Evolutionary conservation across 306 rosid genomes (phyloP).

Genomic region (Glycine latifolia): DNA sequence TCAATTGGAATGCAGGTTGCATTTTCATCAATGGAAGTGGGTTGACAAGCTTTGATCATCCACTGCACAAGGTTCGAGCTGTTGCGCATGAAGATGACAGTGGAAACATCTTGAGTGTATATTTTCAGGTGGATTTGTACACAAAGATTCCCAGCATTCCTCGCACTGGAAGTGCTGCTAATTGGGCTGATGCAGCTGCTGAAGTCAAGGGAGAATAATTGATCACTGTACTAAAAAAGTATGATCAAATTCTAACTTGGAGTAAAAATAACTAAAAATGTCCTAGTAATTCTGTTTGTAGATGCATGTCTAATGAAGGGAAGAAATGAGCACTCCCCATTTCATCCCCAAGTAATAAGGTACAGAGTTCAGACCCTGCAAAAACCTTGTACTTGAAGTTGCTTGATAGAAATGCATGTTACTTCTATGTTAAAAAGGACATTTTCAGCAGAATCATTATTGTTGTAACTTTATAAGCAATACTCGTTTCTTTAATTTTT

Average conservation of each 20-base stretch:
- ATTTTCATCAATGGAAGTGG: constrained; percentile 64
- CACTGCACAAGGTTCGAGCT: constrained; percentile 63
- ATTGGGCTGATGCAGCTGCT: constrained; percentile 60
- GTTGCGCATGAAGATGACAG: constrained; percentile 51
- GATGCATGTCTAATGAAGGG: constrained; percentile 10
- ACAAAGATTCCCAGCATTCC: constrained; percentile 64
- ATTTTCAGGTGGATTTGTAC: constrained; percentile 66
- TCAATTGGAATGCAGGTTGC: constrained; percentile 58
- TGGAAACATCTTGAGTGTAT: constrained; percentile 59
- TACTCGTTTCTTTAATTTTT: neutral
- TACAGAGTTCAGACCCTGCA: constrained; percentile 17
- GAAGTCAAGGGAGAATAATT: constrained; percentile 43
- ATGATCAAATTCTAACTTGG: constrained; percentile 10
- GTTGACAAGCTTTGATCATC: constrained; percentile 68
- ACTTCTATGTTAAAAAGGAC: neutral
- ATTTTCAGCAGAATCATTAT: neutral
- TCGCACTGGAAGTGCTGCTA: constrained; percentile 64
- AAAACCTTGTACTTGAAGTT: neutral
- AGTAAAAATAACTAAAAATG: neutral
- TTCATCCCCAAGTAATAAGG: constrained; percentile 18
- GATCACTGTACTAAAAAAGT: neutral
- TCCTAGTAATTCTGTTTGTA: neutral
- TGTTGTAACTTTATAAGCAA: neutral
- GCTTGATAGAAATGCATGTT: constrained; percentile 8
- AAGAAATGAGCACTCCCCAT: neutral